These are phyloP conservation scores for Coemansia sp. DNA, from an alignment of 192 early-diverging fungal genomes.

Conservation along the genomic window DNA sequence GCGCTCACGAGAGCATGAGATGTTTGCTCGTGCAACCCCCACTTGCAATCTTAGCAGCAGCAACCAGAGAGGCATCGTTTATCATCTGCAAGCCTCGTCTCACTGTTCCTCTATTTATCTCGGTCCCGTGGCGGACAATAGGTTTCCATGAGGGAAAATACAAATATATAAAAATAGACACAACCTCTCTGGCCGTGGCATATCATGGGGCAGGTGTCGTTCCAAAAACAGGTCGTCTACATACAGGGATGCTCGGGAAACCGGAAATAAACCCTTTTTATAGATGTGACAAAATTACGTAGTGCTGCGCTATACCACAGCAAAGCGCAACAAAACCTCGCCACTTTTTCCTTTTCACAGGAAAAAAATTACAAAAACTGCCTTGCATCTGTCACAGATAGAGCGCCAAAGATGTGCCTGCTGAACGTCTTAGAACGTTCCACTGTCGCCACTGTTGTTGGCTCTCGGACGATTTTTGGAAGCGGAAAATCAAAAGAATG, in stretches of 20 bases:
- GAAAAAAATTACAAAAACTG: background rate
- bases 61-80: background rate
- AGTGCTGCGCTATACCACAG: background rate
- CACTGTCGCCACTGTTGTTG: background rate
- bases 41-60: background rate
- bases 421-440: background rate
- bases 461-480: background rate
- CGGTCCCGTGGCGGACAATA: constrained; percentile 1
- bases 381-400: background rate
- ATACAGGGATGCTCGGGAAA: constrained; percentile 6
- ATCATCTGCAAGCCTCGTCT: background rate
- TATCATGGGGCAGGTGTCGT: constrained; percentile 2
- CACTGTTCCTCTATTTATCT: background rate
- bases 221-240: constrained; percentile 4
- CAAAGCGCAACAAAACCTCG: background rate
- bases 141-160: background rate
- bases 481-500: background rate
- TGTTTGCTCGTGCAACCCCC: background rate
- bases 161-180: constrained; percentile 1
- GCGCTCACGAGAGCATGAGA: constrained; percentile 5
- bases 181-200: background rate
- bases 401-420: background rate
- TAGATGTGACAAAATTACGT: constrained; percentile 1
- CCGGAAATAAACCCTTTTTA: background rate
- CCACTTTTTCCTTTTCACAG: background rate